Evolutionary conservation across 257 asterid genomes (phyloP), one percentile per base, ranked within the genome.

Genomic region (Ballota nigra): DNA sequence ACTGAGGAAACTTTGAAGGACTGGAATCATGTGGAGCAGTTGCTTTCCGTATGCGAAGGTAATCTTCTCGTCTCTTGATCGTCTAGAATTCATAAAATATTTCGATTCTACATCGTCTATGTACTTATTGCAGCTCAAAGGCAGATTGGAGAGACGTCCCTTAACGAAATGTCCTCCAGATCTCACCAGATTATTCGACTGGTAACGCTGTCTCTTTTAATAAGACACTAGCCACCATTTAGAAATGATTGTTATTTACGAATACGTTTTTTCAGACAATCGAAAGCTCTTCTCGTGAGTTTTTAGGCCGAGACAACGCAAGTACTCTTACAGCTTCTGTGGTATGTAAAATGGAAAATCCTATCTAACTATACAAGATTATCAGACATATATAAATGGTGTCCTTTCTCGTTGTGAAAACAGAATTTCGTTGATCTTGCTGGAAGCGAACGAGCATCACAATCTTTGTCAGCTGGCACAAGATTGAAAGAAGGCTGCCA

Each of bases 371-470:
- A 47, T 49, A 24, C 19, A 76, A 49, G n/a, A n/a, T n/a, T n/a
- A n/a, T n/a, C n/a, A n/a, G n/a, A n/a, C 23, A 71, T 15, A 9
- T 13, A 57, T 31, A 8, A 61, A 47, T 71, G 52, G 68, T 24
- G 38, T 36, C 38, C 15, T 60, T 69, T 63, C 62, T 74, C 56
- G 24, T 72, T 76, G 67, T 47, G 16, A 40, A 74, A 77, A 29
- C 72, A 94, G 97, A 90, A 87, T 80, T 94, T 94, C 69, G 96
- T 94, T 33, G 98, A 94, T 84, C 79, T 94, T 73, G 98, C 98
- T 68, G 98, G 98, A 80, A 94, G 98, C 49, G 98, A 94, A 83
- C 85, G 96, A 57, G 98, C 98, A 74, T 94, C 98, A 51, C 98
- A 94, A 69, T 83, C 97, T 19, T 78, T 89, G 72, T 85, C 97